Conservation (phyloP, 2,329 filamentous ascomycete species). For the Berkeleyomyces basicola region DNA sequence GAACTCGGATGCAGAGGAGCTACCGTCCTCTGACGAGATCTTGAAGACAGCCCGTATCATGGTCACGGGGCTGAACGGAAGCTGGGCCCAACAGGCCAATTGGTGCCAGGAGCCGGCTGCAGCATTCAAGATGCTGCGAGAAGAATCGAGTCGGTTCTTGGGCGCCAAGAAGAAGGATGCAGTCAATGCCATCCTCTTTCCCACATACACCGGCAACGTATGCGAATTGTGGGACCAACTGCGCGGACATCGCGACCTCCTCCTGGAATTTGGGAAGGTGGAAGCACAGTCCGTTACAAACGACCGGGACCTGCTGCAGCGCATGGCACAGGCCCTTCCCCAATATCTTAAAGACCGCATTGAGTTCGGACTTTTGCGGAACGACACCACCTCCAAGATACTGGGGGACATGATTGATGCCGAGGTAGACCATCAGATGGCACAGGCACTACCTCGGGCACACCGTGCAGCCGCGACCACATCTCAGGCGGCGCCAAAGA, state of each 20-base stretch:
- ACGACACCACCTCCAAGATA: too few species aligned
- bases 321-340: not conserved
- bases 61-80: not conserved
- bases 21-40: not conserved
- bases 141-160: not conserved
- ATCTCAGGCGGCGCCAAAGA: too few species aligned
- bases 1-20: not conserved
- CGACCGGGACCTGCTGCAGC: not conserved
- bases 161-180: not conserved
- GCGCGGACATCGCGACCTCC: not conserved
- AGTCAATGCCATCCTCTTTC: not conserved
- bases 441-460: too few species aligned
- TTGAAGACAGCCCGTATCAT: not conserved
- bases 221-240: not conserved
- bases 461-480: too few species aligned
- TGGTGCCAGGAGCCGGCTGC: not conserved
- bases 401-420: too few species aligned
- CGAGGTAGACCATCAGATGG: too few species aligned
- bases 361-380: too few species aligned
- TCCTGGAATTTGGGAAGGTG: not conserved
- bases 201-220: not conserved
- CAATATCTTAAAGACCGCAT: too few species aligned
- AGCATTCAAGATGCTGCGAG: not conserved
- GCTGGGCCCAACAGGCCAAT: not conserved
- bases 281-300: not conserved